Conservation (phyloP, 1,284 basidiomycete genomes). For the Thecaphora thlaspeos region DNA sequence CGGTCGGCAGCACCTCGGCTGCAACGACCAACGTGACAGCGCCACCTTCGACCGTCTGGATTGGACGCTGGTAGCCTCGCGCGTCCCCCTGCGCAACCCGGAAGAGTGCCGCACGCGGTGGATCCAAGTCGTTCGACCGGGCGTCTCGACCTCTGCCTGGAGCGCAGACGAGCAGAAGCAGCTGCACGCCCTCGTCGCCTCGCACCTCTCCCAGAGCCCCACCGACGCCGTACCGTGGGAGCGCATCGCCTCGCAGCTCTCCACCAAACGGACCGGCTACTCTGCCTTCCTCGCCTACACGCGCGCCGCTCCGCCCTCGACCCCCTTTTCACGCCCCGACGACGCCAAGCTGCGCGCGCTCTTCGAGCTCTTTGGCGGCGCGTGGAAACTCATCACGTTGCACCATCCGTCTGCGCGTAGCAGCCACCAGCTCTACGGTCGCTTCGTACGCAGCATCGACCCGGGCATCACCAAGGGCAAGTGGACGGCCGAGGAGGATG, state of each 20-base stretch:
- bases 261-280: conserved; percentile 15
- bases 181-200: conserved; percentile 10
- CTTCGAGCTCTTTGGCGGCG: conserved; percentile 24
- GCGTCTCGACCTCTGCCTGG: conserved; percentile 18
- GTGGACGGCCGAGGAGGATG: conserved; percentile 23
- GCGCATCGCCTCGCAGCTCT: conserved; percentile 10
- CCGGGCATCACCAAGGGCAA: conserved; percentile 19
- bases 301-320: conserved; percentile 11
- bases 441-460: conserved; percentile 22
- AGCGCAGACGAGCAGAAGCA: conserved; percentile 6
- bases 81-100: conserved; percentile 14
- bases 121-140: conserved; percentile 18
- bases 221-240: conserved; percentile 15
- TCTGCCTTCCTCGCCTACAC: conserved; percentile 20
- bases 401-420: conserved; percentile 6
- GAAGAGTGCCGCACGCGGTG: conserved; percentile 26
- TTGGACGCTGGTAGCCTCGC: conserved; percentile 18
- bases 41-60: conserved; percentile 10
- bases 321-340: conserved; percentile 16
- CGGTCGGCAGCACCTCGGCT: no score
- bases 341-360: conserved; percentile 17
- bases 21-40: no score
- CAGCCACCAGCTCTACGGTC: conserved; percentile 14
- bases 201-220: conserved; percentile 7
- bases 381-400: conserved; percentile 28